Evolutionary conservation across 1,284 basidiomycete genomes (phyloP), one percentile per base, ranked within the genome.

Genomic region (Sparassis latifolia): DNA sequence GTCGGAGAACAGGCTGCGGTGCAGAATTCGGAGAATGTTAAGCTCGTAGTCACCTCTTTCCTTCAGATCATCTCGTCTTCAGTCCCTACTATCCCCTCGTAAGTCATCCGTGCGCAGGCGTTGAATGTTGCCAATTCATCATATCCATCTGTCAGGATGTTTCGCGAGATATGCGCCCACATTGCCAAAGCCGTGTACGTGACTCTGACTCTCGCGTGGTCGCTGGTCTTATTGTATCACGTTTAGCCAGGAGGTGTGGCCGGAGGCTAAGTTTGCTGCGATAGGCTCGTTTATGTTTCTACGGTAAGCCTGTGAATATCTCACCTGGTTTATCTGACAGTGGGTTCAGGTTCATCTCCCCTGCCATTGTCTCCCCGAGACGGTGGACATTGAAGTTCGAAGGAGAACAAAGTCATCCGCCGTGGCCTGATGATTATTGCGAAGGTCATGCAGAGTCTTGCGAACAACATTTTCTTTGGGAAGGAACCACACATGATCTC

Each of bases 231-330:
- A 32, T 52, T 6, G 45, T 32, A 0, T 28, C 5, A 32, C 7
- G 10, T 42, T 10, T 37, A 84, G 83, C 3, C 69, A 73, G 51
- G 78, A 80, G 48, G 74, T 84, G 3, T 94, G 89, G 83, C 89
- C 90, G 0, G 86, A 92, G 51, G 80, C 89, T 3, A 89, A 89
- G 62, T 91, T 89, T 63, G 82, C 89, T 12, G 90, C 91, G 0
- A 79, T 94, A 28, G 93, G 92, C 28, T 90, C 92, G 4, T 96
- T 96, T 72, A 87, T 96, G 56, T 95, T 96, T 66, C 72, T 96
- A 33, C 80, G 93, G 79, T 86, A 58, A 39, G 74, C 60, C 27
- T 49, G 4, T 29, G 10, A 29, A 10, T 43, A 42, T 45, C 29
- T 7, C 4, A 49, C 10, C 33, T 44, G 41, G 7, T 37, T 39